Base-by-base conservation (phyloP, 2,329 filamentous ascomycete species). In the Sporothrix pallida region DNA sequence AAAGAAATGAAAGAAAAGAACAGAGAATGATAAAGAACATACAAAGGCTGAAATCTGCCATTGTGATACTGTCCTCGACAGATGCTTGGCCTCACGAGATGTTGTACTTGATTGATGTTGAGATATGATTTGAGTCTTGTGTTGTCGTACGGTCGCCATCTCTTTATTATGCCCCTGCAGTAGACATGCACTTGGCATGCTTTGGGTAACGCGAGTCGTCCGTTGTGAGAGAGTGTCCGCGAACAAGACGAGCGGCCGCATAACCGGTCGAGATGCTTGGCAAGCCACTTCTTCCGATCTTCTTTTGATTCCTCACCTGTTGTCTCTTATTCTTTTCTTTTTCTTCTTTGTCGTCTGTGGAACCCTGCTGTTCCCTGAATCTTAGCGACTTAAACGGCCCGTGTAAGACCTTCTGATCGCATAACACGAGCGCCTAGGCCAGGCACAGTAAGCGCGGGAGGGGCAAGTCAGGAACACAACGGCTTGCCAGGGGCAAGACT, bases 101-200 rank as follows among this genome's bases (percentile, higher is more conserved):
- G 15, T 17, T 12, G 26, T 13, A 20, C 48, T 13, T 20, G 42
- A 52, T 20, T 56, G 13, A n/a, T 56, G 31, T 6, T 31, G 42
- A 42, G 10, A 46, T 20, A 48, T 23, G 62, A 26, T 42, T 37
- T 37, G 31, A 37, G 31, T 5, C 4, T 37, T 15, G 5, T 10
- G 6, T 15, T 26, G 10, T 26, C 2, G 42, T 52, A 2, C 12
- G 26, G 20, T 13, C 50, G 3, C 15, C 63, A n/a, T 50, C 15
- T 31, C 63, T 68, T 68, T 69, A 26, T 37, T 54, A 6, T 12
- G 12, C 48, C 67, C 67, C 67, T 69, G 67, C 67, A 54, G 48
- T 6, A 13, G 17, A 23, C 60, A 63, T 63, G 52, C 52, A 50
- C 1, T 1, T 6, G 37, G 31, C 58, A 12, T 63, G 6, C 46